Evolutionary conservation across 1,284 basidiomycete genomes (phyloP), one percentile per base, ranked within the genome.

Genomic region (Fistulinella staudtii): DNA sequence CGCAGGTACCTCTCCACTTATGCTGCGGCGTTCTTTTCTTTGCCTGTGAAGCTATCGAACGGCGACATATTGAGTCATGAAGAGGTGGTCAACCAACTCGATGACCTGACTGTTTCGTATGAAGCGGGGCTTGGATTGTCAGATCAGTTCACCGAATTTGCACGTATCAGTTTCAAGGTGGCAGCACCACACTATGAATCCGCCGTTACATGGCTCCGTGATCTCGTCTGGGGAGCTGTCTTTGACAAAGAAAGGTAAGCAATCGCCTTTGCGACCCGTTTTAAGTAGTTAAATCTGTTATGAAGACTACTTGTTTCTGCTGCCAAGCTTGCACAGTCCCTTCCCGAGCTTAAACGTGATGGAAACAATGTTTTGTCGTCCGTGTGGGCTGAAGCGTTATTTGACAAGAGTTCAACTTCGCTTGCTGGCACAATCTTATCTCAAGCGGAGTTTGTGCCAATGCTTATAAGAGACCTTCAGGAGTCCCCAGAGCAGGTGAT

Each of bases 271-370:
- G 13, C 14, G 7, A 13, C 30, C 29, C 39, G 22, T 39, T n/a
- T 15, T 8, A 36, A 8, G 23, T 39, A 22, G 8, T 40, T 50
- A 53, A 53, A 53, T 35, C 6, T 41, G 36, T 40, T 25, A 21
- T n/a, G 27, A 53, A 93, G 93, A 41, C 71, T 99, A 27, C 82
- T 86, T 57, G 84, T 99, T 33, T 85, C 83, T 33, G 74, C 91
- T 31, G 90, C 93, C 20, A 98, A 98, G 69, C 80, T 93, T 40
- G 80, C 89, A 33, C 95, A 98, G 65, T 85, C 85, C 21, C 73
- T 99, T n/a, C 96, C 96, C 0, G 85, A 93, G 58, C 75, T 91
- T 61, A 99, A 98, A 74, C 79, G 96, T 36, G 88, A 93, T 57
- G 96, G 94, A 2, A 80, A 74, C 57, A 84, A 79, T 18, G 86